Conservation (phyloP, 495 filamentous ascomycete species). For the Penicillium arizonense region DNA sequence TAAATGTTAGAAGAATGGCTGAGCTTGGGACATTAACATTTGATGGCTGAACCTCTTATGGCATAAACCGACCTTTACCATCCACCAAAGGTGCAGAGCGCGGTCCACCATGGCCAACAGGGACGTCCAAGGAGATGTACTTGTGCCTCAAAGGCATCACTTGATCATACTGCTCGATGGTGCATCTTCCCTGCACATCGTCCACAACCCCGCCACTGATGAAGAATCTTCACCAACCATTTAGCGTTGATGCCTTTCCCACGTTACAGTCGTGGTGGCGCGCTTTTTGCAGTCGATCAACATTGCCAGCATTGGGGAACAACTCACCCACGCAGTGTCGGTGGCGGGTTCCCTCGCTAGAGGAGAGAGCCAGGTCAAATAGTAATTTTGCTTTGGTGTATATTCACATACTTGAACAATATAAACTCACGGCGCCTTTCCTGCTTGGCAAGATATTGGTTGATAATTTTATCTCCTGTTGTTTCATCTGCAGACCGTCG, state of each 20-base stretch:
- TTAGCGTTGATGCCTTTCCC: conserved; percentile 14
- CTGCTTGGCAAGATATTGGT: conserved; percentile 29
- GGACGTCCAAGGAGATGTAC: conserved; percentile 9
- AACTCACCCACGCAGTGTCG: conserved; percentile 21
- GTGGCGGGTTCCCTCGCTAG: conserved; percentile 18
- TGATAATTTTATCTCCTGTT: conserved; percentile 27
- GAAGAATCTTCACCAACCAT: conserved; percentile 13
- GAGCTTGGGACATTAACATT: conserved; percentile 1
- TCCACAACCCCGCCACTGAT: conserved; percentile 20
- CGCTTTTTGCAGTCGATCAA: conserved; percentile 28
- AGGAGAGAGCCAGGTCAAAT: not conserved
- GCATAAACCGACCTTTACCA: conserved; percentile 24
- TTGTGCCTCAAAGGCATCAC: conserved; percentile 11
- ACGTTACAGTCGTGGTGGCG: conserved; percentile 25
- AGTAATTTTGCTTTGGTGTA: not conserved
- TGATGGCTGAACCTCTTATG: conserved; percentile 31
- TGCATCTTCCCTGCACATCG: conserved; percentile 5
- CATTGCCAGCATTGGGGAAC: conserved; percentile 26
- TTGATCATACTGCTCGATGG: conserved; percentile 17
- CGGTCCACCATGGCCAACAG: conserved; percentile 8
- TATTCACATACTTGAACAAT: conserved; percentile 20
- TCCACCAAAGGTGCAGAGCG: conserved; percentile 20
- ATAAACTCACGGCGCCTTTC: conserved; percentile 26
- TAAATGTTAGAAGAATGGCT: not conserved
- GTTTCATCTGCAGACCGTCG: conserved; percentile 22